A percentile compares a stretch with the other conserved stretches of the same genome.
Conservation (phyloP, 768 basidiomycete species). For the Lactarius trivialis region DNA sequence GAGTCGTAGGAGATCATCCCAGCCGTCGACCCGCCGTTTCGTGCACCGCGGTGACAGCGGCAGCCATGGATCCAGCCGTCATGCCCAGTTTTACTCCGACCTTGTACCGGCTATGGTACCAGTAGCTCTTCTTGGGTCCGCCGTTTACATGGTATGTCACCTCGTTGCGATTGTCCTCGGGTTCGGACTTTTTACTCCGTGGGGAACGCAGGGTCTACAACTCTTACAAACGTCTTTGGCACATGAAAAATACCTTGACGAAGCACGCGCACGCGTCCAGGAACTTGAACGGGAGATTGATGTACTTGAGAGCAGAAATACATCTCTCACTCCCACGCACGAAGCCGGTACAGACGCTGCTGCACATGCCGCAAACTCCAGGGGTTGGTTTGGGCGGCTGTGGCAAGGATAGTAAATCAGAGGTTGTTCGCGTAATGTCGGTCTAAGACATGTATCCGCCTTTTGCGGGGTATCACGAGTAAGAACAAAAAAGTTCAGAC, state of each 20-base stretch:
- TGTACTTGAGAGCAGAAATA: constrained; percentile 9
- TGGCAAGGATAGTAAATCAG: not conserved
- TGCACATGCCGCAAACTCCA: not conserved
- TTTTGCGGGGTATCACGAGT: not conserved
- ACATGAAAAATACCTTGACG: constrained; percentile 65
- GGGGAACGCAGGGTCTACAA: constrained; percentile 51
- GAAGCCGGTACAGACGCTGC: not conserved
- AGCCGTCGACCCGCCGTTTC: constrained; percentile 6
- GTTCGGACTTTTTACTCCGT: constrained; percentile 6
- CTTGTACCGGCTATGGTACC: constrained; percentile 74
- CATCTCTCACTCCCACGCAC: not conserved
- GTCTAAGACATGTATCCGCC: not conserved
- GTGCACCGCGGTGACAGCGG: constrained; percentile 24
- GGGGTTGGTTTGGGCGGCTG: constrained; percentile 8
- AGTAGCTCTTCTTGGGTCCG: constrained; percentile 69
- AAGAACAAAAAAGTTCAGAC: not conserved
- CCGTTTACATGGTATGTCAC: constrained; percentile 62
- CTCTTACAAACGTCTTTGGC: constrained; percentile 54
- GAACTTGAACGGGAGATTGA: constrained; percentile 56
- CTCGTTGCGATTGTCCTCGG: not conserved
- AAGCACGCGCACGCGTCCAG: constrained; percentile 47
- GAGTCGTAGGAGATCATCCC: not conserved
- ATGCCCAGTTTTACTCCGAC: constrained; percentile 62
- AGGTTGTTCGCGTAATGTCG: not conserved
- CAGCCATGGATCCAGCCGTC: constrained; percentile 35